A percentile compares a stretch with the other conserved stretches of the same genome.
Conservation (phyloP, 768 basidiomycete genomes). For the Harrya chromipes region DNA sequence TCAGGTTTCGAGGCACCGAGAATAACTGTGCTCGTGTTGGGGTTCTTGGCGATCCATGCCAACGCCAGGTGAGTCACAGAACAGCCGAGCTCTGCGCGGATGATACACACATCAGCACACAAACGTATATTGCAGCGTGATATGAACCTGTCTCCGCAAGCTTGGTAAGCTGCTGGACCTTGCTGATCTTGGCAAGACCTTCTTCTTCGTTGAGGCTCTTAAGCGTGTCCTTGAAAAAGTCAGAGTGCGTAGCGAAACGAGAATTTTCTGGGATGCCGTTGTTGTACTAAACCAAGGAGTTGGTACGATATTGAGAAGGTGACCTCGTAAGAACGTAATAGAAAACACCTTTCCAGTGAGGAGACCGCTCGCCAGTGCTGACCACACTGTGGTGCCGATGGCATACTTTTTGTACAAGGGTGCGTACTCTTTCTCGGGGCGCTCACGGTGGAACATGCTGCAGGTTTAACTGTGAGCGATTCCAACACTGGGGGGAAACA, state of each 20-base stretch:
- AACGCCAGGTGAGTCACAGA: conserved; percentile 50
- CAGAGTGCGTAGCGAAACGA: conserved; percentile 46
- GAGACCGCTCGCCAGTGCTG: conserved; percentile 51
- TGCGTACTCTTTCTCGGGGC: conserved; percentile 53
- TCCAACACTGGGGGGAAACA: too few species aligned
- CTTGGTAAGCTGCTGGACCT: conserved; percentile 46
- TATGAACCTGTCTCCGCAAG: conserved; percentile 38
- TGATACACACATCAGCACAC: conserved; percentile 3
- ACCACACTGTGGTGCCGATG: conserved; percentile 52
- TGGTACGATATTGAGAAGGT: neutral
- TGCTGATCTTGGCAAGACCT: conserved; percentile 44
- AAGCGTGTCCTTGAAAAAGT: conserved; percentile 45
- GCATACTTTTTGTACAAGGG: conserved; percentile 45
- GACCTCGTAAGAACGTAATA: too few species aligned
- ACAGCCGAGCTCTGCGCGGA: conserved; percentile 38
- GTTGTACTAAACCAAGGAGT: conserved; percentile 36
- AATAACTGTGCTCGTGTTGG: conserved; percentile 47
- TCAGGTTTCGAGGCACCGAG: conserved; percentile 48
- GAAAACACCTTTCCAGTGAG: conserved; percentile 48
- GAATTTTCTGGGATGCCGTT: conserved; percentile 50
- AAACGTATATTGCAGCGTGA: neutral
- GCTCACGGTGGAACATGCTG: conserved; percentile 51
- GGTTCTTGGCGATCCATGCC: conserved; percentile 53
- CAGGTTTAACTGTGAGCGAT: conserved; percentile 11
- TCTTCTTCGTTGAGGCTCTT: conserved; percentile 41